Evolutionary conservation across 164 flowering plant genomes (phyloP).

Genomic region (Hamamelis virginiana): DNA sequence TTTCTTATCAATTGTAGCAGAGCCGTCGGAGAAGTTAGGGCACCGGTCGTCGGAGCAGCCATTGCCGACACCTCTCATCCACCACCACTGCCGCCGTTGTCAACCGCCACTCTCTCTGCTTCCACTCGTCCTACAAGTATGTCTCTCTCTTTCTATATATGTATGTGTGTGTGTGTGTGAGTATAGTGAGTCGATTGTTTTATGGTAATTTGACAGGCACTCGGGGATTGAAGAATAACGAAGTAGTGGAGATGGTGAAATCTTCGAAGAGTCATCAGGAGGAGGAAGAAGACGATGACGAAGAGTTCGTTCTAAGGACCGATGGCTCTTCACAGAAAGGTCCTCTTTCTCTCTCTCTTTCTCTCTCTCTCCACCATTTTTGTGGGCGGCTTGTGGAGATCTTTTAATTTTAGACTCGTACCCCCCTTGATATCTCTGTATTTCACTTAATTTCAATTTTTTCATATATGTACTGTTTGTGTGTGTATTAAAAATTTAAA

Average conservation of each 20-base stretch:
- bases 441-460: too few species aligned
- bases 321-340: constrained; percentile 25
- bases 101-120: too few species aligned
- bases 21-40: neutral
- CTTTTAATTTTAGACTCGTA: neutral
- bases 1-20: neutral
- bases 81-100: too few species aligned
- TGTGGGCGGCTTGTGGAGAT: neutral
- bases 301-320: constrained; percentile 17
- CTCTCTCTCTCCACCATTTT: neutral
- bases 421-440: too few species aligned
- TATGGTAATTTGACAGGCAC: neutral
- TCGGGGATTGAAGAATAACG: neutral
- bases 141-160: too few species aligned
- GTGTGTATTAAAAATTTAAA: too few species aligned
- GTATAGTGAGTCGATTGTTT: neutral
- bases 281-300: constrained; percentile 30
- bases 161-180: neutral
- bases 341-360: neutral
- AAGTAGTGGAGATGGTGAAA: constrained; percentile 23
- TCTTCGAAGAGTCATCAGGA: constrained; percentile 25
- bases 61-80: neutral
- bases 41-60: neutral
- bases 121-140: neutral
- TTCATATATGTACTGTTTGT: too few species aligned